Conservation (phyloP, 1,284 basidiomycete genomes). For the Ganoderma meredithae region DNA sequence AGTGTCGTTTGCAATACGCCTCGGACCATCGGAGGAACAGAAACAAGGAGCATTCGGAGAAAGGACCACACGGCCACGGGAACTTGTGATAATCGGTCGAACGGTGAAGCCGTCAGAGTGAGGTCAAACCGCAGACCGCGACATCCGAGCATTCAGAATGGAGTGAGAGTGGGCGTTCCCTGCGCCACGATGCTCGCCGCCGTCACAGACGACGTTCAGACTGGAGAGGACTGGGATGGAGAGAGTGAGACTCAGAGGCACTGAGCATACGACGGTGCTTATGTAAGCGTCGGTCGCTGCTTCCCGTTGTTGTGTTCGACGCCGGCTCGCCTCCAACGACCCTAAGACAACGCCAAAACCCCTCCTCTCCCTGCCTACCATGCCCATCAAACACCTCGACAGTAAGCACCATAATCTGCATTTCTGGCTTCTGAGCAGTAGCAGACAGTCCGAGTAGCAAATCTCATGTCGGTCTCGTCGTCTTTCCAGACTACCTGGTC, state of each 20-base stretch:
- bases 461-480: slow-evolving; percentile 21
- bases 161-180: background rate
- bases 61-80: background rate
- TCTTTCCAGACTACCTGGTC: slow-evolving; percentile 72
- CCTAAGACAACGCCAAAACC: slow-evolving; percentile 21
- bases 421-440: background rate
- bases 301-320: slow-evolving; percentile 29
- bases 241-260: too few relatives aligned
- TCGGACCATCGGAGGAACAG: slow-evolving; percentile 19
- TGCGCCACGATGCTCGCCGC: background rate
- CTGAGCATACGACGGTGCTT: slow-evolving; percentile 18
- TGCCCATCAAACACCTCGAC: slow-evolving; percentile 64
- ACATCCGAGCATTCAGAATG: background rate
- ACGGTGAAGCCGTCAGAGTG: slow-evolving; percentile 11
- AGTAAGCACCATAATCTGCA: slow-evolving; percentile 45
- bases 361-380: slow-evolving; percentile 33
- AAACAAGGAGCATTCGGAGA: slow-evolving; percentile 1
- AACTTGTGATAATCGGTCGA: slow-evolving; percentile 17
- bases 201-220: background rate
- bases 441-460: slow-evolving; percentile 19
- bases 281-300: slow-evolving; percentile 30
- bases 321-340: slow-evolving; percentile 16
- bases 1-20: slow-evolving; percentile 13
- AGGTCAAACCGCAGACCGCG: slow-evolving; percentile 6
- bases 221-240: background rate